Percentiles rank a stretch among this genome's conserved stretches.
Conservation (phyloP, 768 basidiomycete species). For the Boletus subcaerulescens region DNA sequence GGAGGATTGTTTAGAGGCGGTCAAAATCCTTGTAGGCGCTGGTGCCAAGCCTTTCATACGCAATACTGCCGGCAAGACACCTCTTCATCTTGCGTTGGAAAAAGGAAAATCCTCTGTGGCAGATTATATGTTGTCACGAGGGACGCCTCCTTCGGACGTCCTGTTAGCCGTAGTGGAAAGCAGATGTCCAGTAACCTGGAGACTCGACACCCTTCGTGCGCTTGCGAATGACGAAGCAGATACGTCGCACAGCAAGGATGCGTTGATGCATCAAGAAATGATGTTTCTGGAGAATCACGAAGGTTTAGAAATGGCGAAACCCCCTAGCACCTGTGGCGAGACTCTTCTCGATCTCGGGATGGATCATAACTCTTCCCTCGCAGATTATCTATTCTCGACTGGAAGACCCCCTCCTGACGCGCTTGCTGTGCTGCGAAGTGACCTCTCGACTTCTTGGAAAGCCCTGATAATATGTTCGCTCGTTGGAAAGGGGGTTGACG, state of each 20-base stretch:
- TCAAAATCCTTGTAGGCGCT: background rate
- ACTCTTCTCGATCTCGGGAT: too few species aligned
- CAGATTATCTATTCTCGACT: conserved; percentile 1
- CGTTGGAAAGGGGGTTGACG: background rate
- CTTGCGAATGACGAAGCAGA: too few species aligned
- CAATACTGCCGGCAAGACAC: background rate
- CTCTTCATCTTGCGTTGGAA: background rate
- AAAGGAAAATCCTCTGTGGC: background rate
- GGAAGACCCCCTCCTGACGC: background rate
- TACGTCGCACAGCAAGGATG: too few species aligned
- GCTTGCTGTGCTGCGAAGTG: background rate
- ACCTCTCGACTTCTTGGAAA: background rate
- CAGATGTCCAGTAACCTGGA: too few species aligned
- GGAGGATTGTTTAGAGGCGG: background rate
- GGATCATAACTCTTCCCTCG: background rate
- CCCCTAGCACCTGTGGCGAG: too few species aligned
- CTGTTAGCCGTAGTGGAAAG: background rate
- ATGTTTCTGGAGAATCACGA: too few species aligned
- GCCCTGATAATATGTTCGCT: background rate
- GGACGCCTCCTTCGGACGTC: background rate
- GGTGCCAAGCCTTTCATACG: background rate
- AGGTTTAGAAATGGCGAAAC: too few species aligned
- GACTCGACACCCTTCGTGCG: too few species aligned
- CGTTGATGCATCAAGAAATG: too few species aligned
- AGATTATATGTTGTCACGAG: conserved; percentile 1